phyloP scores from a whole-genome alignment of 148 eudicot genomes.

The Chenopodium suecicum region DNA sequence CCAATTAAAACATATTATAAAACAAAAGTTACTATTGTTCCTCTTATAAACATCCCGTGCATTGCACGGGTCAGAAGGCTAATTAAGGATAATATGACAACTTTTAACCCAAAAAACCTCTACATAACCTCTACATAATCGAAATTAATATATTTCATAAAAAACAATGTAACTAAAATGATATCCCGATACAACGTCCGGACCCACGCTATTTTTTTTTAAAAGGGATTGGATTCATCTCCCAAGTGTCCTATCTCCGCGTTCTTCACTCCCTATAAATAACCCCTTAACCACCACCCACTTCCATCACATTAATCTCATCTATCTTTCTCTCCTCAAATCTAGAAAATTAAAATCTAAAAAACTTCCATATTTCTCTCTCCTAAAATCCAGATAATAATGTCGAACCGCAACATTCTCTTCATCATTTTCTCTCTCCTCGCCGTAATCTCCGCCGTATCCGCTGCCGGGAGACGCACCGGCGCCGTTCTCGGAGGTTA shows the following conservation, averaged over 20 bases:
- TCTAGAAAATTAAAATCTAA: not conserved
- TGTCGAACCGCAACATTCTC: not conserved
- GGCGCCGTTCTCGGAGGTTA: conserved; percentile 19
- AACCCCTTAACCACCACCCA: not conserved
- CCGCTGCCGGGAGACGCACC: not conserved
- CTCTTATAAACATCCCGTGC: no score
- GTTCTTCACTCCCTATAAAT: not conserved
- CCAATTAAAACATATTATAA: no score
- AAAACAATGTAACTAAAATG: no score
- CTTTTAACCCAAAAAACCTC: no score
- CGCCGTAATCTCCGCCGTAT: conserved; percentile 10
- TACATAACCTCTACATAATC: no score
- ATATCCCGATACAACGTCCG: no score
- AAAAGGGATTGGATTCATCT: not conserved
- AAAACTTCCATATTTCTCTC: not conserved
- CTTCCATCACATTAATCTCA: not conserved
- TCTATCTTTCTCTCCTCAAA: not conserved
- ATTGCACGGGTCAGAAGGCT: no score
- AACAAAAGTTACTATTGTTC: no score
- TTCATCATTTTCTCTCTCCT: conserved; percentile 12
- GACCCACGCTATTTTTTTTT: no score
- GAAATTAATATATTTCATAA: no score
- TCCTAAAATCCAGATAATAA: not conserved
- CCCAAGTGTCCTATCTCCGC: conserved; percentile 1
- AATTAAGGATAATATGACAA: no score